Evolutionary conservation across 495 filamentous ascomycete genomes (phyloP).

Genomic region (Glonium stellatum): DNA sequence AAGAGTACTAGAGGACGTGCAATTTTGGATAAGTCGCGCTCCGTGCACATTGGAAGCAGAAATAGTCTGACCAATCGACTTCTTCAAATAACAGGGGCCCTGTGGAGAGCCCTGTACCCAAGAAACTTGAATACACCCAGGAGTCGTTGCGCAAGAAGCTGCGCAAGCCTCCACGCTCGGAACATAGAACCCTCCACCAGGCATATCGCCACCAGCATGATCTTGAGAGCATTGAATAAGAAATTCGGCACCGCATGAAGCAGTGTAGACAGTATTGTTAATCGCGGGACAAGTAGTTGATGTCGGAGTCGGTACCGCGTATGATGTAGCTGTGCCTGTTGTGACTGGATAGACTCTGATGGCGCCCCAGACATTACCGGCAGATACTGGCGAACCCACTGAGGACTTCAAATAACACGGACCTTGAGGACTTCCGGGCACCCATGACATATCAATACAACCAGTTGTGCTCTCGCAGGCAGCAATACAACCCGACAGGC

Average conservation of each 20-base stretch:
- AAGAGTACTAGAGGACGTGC: conserved; percentile 1
- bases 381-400: not conserved
- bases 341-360: not conserved
- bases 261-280: conserved; percentile 11
- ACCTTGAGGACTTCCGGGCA: not conserved
- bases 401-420: not conserved
- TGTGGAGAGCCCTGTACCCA: conserved; percentile 1
- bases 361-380: not conserved
- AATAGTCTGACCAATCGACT: not conserved
- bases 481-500: not conserved
- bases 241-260: conserved; percentile 17
- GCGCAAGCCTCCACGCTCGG: conserved; percentile 9
- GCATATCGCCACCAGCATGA: conserved; percentile 9
- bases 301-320: not conserved
- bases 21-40: conserved; percentile 10
- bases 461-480: not conserved
- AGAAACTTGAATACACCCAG: conserved; percentile 7
- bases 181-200: conserved; percentile 6
- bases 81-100: conserved; percentile 19
- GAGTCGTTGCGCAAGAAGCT: conserved; percentile 3
- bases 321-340: not conserved
- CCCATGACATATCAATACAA: not conserved
- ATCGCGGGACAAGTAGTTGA: conserved; percentile 4
- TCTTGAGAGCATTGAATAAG: conserved; percentile 13
- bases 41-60: not conserved